These are phyloP conservation scores for Kuraishia hungarica DNA, from an alignment of 805 yeast genomes.

Conservation along the genomic window DNA sequence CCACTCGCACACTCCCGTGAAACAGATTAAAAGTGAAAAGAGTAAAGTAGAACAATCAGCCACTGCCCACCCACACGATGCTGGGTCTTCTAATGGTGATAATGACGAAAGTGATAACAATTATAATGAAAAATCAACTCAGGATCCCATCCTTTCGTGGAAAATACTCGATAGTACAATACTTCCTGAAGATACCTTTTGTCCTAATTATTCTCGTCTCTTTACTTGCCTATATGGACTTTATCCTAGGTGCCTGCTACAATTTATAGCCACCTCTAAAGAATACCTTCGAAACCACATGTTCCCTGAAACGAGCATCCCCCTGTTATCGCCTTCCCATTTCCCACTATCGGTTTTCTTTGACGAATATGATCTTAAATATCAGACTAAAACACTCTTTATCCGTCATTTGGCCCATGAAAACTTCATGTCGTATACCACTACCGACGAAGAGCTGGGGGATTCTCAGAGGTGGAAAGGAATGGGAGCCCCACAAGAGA, in stretches of 20 bases:
- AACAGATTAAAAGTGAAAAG: no score
- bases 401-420: conserved; percentile 39
- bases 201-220: conserved; percentile 25
- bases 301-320: not conserved
- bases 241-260: conserved; percentile 40
- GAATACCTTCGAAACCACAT: conserved; percentile 19
- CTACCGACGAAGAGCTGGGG: conserved; percentile 25
- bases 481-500: conserved; percentile 25
- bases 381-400: conserved; percentile 19
- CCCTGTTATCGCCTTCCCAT: not conserved
- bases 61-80: no score
- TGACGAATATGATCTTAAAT: conserved; percentile 14
- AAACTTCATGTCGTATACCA: conserved; percentile 24
- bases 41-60: not conserved
- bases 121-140: not conserved
- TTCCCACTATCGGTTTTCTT: not conserved
- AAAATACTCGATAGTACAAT: conserved; percentile 9
- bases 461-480: conserved; percentile 17
- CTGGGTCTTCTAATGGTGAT: no score
- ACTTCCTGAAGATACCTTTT: conserved; percentile 7
- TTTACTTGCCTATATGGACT: conserved; percentile 47
- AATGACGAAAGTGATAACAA: no score
- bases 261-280: conserved; percentile 33
- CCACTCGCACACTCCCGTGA: no score
- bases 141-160: conserved; percentile 11